These are phyloP conservation scores for Rhodofomes roseus DNA, from an alignment of 1,284 basidiomycete genomes.

Conservation along the genomic window DNA sequence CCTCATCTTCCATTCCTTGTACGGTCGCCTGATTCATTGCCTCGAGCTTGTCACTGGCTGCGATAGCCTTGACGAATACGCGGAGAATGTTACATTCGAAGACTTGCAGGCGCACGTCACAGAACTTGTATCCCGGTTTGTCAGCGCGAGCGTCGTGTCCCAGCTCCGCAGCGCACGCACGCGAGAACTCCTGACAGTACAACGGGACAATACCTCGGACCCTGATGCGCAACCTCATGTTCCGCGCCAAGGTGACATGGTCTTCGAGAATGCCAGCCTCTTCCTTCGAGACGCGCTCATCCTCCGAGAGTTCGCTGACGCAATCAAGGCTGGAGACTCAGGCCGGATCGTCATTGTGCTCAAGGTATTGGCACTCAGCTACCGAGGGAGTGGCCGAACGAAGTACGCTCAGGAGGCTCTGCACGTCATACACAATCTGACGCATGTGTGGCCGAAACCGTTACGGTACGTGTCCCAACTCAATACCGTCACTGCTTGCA, in stretches of 20 bases:
- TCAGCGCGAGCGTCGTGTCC: background rate
- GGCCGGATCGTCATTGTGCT: conserved; percentile 29
- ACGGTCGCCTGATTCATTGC: conserved; percentile 33
- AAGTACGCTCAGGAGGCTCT: conserved; percentile 39
- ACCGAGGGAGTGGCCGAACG: conserved; percentile 23
- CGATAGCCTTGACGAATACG: conserved; percentile 22
- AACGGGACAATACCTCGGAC: background rate
- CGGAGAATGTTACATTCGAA: background rate
- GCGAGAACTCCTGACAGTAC: background rate
- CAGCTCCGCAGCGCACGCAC: background rate
- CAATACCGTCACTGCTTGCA: too few relatives aligned
- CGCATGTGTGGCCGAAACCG: conserved; percentile 32
- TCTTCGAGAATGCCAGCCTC: conserved; percentile 31
- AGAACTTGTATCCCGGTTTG: background rate
- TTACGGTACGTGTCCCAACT: conserved; percentile 22
- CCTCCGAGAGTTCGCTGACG: conserved; percentile 31
- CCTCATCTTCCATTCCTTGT: conserved; percentile 33
- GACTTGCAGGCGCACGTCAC: background rate
- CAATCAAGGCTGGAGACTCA: conserved; percentile 33
- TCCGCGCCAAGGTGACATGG: background rate
- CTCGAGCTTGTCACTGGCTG: conserved; percentile 25
- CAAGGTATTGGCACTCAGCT: conserved; percentile 31
- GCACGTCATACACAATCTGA: conserved; percentile 31
- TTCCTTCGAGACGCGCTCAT: conserved; percentile 31
- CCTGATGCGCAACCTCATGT: too few relatives aligned